A percentile compares a stretch with the other conserved stretches of the same genome.
phyloP scores from a whole-genome alignment of 345 rosid genomes.

The Punica granatum region DNA sequence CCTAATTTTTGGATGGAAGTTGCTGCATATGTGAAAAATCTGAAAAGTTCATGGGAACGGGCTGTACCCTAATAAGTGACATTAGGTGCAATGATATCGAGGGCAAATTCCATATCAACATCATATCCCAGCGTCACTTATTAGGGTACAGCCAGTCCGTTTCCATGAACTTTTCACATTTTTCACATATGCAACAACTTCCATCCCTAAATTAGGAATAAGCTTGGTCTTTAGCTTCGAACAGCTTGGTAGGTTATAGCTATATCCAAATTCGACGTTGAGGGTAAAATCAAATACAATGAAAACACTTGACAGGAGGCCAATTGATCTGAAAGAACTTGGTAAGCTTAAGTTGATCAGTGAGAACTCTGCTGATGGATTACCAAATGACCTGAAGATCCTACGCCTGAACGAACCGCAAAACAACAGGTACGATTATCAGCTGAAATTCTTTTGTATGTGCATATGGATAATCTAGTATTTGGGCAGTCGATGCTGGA shows the following conservation, averaged over 20 bases:
- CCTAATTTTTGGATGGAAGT: constrained; percentile 1
- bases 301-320: not conserved
- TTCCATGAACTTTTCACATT: not conserved
- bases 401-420: not conserved
- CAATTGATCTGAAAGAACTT: not conserved
- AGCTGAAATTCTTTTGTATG: not conserved
- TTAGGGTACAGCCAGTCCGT: not conserved
- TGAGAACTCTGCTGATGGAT: not conserved
- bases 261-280: constrained; percentile 1
- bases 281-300: not conserved
- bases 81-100: not conserved
- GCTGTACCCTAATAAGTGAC: not conserved
- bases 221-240: not conserved
- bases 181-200: constrained; percentile 5
- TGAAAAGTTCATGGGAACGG: constrained; percentile 10
- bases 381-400: not conserved
- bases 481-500: too few relatives aligned
- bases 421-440: not conserved
- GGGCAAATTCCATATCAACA: not conserved
- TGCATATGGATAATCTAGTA: too few relatives aligned
- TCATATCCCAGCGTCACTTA: not conserved
- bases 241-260: not conserved
- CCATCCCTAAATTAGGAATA: not conserved
- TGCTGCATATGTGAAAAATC: constrained; percentile 5
- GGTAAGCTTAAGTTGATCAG: not conserved